phyloP scores from a whole-genome alignment of 352 stramenopile genomes.

The Phytophthora boehmeriae region DNA sequence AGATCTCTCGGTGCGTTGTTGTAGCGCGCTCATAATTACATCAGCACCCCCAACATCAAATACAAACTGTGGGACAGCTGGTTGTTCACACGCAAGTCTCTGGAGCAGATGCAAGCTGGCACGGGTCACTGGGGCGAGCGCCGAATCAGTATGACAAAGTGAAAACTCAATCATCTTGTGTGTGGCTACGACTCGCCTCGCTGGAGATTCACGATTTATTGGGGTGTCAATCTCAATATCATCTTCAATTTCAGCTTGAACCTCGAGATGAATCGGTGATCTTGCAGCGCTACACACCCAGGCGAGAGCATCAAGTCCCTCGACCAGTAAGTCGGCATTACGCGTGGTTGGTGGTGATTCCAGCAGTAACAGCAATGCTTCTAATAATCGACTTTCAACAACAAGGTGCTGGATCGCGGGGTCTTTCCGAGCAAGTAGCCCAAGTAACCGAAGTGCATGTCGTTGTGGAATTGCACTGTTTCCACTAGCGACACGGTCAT shows the following conservation, averaged over 20 bases:
- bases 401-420: slow-evolving; percentile 50
- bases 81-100: slow-evolving; percentile 43
- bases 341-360: slow-evolving; percentile 48
- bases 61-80: slow-evolving; percentile 45
- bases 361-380: slow-evolving; percentile 50
- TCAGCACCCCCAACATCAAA: slow-evolving; percentile 34
- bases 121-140: slow-evolving; percentile 32
- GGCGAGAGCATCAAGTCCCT: slow-evolving; percentile 55
- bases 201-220: slow-evolving; percentile 28
- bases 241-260: slow-evolving; percentile 32
- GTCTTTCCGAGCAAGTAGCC: slow-evolving; percentile 51
- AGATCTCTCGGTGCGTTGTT: slow-evolving; percentile 20
- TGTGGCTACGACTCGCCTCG: slow-evolving; percentile 47
- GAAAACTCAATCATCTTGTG: slow-evolving; percentile 58
- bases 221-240: slow-evolving; percentile 15
- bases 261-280: slow-evolving; percentile 22
- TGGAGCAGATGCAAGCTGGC: slow-evolving; percentile 66
- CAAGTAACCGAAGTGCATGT: slow-evolving; percentile 52
- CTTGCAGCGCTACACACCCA: slow-evolving; percentile 49
- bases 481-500: slow-evolving; percentile 19
- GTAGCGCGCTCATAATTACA: slow-evolving; percentile 58
- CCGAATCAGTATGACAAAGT: slow-evolving; percentile 46
- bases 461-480: slow-evolving; percentile 30
- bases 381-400: slow-evolving; percentile 57
- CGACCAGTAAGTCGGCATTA: slow-evolving; percentile 43